Conservation (phyloP, 2,329 filamentous ascomycete genomes). For the Erysiphe pulchra region DNA sequence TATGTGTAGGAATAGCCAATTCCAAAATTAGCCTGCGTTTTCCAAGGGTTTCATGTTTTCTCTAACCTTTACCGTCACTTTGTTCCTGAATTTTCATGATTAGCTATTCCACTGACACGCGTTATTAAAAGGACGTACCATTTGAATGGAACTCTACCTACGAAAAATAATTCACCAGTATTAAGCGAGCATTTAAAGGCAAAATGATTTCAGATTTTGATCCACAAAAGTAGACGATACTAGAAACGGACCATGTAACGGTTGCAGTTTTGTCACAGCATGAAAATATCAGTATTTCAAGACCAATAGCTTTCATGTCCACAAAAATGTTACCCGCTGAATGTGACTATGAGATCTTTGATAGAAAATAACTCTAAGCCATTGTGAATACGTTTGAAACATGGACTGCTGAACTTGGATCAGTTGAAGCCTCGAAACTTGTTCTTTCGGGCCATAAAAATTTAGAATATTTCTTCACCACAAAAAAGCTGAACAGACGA, state of each 20-base stretch:
- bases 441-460: too few species aligned
- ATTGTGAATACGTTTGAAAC: not conserved
- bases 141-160: not conserved
- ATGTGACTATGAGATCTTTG: not conserved
- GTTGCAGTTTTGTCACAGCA: not conserved
- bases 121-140: not conserved
- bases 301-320: slow-evolving; percentile 1
- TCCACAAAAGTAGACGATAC: not conserved
- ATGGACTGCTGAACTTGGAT: not conserved
- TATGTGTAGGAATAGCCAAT: not conserved
- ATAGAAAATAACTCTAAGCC: not conserved
- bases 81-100: not conserved
- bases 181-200: not conserved
- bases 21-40: not conserved
- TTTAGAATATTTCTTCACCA: too few species aligned
- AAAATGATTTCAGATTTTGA: not conserved
- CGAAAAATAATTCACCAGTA: not conserved
- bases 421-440: too few species aligned
- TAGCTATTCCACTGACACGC: not conserved
- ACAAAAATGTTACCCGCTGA: not conserved
- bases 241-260: not conserved
- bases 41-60: not conserved
- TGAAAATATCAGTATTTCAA: not conserved
- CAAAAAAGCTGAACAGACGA: too few species aligned
- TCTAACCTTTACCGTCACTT: not conserved